A percentile compares a stretch with the other conserved stretches of the same genome.
These are phyloP conservation scores for Kazachstania sp. DNA, from an alignment of 1,139 yeast species.

Conservation along the genomic window DNA sequence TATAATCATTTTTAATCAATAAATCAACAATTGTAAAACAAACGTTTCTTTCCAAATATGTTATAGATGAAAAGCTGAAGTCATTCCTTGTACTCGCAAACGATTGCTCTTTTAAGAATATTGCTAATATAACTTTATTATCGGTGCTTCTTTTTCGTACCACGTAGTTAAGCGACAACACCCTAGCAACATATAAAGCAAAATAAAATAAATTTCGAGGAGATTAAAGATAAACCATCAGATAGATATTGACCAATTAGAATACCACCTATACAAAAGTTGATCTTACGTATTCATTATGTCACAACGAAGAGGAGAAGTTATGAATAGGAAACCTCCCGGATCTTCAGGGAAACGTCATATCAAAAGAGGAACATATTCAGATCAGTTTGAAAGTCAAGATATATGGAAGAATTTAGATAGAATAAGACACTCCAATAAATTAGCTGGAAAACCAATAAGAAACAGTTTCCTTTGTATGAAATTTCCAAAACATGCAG, in stretches of 20 bases:
- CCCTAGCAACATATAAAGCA: too few species aligned
- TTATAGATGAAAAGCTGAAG: neutral
- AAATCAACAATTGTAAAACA: neutral
- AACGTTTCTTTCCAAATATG: neutral
- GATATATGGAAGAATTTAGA: constrained; percentile 23
- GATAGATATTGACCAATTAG: too few species aligned
- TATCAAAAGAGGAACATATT: neutral
- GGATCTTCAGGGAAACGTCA: constrained; percentile 2
- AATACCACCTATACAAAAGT: neutral
- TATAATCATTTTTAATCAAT: constrained; percentile 5
- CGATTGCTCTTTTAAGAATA: too few species aligned
- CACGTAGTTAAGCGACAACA: too few species aligned
- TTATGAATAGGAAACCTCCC: neutral
- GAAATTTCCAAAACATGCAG: constrained; percentile 5
- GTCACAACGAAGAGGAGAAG: constrained; percentile 5
- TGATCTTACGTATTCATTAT: neutral
- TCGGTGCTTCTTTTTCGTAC: too few species aligned
- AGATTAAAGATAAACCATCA: too few species aligned
- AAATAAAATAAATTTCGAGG: too few species aligned
- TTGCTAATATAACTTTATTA: too few species aligned
- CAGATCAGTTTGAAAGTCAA: constrained; percentile 12
- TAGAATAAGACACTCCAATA: constrained; percentile 12
- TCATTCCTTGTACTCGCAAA: too few species aligned
- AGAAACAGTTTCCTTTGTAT: constrained; percentile 19
- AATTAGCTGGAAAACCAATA: constrained; percentile 10